Evolutionary conservation across 2,329 filamentous ascomycete species (phyloP).

Genomic region (Cladosporium cucumerinum): DNA sequence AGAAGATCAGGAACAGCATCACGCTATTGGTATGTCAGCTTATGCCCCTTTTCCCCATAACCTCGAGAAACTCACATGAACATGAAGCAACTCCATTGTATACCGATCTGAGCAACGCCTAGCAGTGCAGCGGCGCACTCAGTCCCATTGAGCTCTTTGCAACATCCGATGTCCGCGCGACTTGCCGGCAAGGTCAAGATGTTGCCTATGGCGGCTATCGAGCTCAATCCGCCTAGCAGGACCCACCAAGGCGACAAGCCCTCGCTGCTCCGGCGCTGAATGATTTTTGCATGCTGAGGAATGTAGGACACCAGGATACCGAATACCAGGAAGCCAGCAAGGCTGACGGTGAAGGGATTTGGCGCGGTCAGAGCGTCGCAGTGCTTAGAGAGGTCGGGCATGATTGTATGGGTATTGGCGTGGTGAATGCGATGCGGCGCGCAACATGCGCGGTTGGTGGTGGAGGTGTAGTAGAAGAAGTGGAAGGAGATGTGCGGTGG

Average conservation of each 20-base stretch:
- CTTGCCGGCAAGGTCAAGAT: slow-evolving; percentile 85
- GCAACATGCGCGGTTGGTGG: neutral
- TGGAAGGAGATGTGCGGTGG: slow-evolving; percentile 5
- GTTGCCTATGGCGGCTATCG: slow-evolving; percentile 84
- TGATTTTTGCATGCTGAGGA: slow-evolving; percentile 91
- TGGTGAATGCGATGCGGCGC: neutral
- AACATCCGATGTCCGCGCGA: slow-evolving; percentile 79
- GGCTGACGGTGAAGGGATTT: slow-evolving; percentile 25
- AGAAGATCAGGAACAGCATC: slow-evolving; percentile 91
- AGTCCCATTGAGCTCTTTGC: slow-evolving; percentile 72
- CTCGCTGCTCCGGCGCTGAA: slow-evolving; percentile 78
- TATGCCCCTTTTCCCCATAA: neutral
- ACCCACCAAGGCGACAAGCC: slow-evolving; percentile 96
- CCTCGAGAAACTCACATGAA: slow-evolving; percentile 65
- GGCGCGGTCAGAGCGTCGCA: slow-evolving; percentile 30
- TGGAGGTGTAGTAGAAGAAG: neutral
- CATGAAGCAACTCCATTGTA: slow-evolving; percentile 89
- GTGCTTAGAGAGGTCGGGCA: slow-evolving; percentile 18
- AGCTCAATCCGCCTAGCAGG: slow-evolving; percentile 82
- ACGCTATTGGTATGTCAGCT: slow-evolving; percentile 55
- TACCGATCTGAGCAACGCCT: slow-evolving; percentile 84
- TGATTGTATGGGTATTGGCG: neutral
- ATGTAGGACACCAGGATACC: slow-evolving; percentile 91
- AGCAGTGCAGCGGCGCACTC: slow-evolving; percentile 83
- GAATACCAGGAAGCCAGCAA: slow-evolving; percentile 64